Evolutionary conservation across 2,329 filamentous ascomycete species (phyloP).

Genomic region (Cladosporium sp.): DNA sequence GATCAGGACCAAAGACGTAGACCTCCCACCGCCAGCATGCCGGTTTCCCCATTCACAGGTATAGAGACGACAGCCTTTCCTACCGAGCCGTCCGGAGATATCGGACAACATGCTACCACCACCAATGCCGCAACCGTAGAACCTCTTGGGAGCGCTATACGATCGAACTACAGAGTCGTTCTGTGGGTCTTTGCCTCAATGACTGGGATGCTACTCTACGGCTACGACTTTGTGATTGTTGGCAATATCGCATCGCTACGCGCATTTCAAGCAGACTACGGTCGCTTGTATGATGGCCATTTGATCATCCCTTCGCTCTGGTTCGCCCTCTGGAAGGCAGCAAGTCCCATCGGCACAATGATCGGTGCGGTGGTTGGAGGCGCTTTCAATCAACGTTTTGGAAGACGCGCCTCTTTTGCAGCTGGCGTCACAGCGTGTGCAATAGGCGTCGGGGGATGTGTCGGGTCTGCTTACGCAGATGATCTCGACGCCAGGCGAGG

Average conservation of each 20-base stretch:
- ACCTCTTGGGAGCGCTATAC: neutral
- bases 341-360: constrained; percentile 8
- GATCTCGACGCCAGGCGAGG: neutral
- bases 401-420: constrained; percentile 6
- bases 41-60: too few relatives aligned
- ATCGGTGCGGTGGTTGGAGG: constrained; percentile 7
- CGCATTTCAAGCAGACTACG: constrained; percentile 6
- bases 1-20: too few relatives aligned
- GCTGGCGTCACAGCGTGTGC: neutral
- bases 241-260: constrained; percentile 10
- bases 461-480: neutral
- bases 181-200: neutral
- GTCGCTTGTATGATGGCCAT: neutral
- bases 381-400: constrained; percentile 1
- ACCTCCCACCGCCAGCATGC: too few relatives aligned
- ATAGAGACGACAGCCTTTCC: too few relatives aligned
- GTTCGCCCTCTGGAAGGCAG: constrained; percentile 11
- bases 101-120: neutral
- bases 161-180: neutral
- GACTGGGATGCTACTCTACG: constrained; percentile 10
- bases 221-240: constrained; percentile 13
- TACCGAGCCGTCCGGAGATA: too few relatives aligned
- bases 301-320: constrained; percentile 12
- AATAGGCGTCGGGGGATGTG: constrained; percentile 4
- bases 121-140: neutral